A percentile compares a stretch with the other conserved stretches of the same genome.
These are phyloP conservation scores for Phytophthora multivora DNA, from an alignment of 352 stramenopile genomes.

Conservation along the genomic window DNA sequence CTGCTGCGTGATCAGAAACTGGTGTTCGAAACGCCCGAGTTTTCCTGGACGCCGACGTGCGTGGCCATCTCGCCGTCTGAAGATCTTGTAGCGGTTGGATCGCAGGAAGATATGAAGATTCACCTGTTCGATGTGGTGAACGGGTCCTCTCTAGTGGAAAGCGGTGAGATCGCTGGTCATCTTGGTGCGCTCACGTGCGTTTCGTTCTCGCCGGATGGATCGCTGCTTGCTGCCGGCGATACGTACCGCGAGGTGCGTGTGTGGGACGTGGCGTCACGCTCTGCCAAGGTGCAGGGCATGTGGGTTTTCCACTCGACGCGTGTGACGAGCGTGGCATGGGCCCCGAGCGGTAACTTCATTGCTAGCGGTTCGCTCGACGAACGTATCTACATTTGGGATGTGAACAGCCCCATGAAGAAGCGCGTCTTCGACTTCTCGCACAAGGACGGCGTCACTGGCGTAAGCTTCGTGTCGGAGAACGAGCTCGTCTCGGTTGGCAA, in stretches of 20 bases:
- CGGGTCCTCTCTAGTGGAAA: slow-evolving; percentile 63
- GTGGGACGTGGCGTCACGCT: slow-evolving; percentile 83
- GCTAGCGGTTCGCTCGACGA: slow-evolving; percentile 94
- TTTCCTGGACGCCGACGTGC: slow-evolving; percentile 80
- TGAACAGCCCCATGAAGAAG: slow-evolving; percentile 76
- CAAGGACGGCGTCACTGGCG: slow-evolving; percentile 80
- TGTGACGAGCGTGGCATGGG: slow-evolving; percentile 94
- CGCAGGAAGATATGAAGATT: slow-evolving; percentile 87
- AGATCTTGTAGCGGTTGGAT: slow-evolving; percentile 79
- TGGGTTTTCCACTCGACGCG: slow-evolving; percentile 97
- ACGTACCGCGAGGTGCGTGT: slow-evolving; percentile 90
- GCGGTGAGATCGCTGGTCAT: slow-evolving; percentile 70
- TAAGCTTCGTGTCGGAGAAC: slow-evolving; percentile 74
- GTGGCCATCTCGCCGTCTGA: slow-evolving; percentile 73
- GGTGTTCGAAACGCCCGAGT: slow-evolving; percentile 78
- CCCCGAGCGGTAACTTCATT: slow-evolving; percentile 89
- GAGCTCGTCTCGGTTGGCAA: slow-evolving; percentile 83
- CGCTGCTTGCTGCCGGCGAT: slow-evolving; percentile 86
- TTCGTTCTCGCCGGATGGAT: slow-evolving; percentile 87
- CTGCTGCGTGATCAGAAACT: slow-evolving; percentile 69
- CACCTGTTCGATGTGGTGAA: slow-evolving; percentile 83
- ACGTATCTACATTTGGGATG: slow-evolving; percentile 96
- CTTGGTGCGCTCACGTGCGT: slow-evolving; percentile 77
- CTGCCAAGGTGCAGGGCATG: slow-evolving; percentile 87
- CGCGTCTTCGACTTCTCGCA: slow-evolving; percentile 78